These are phyloP conservation scores for Chaetomium strumarium DNA, from an alignment of 2,329 filamentous ascomycete species.

Conservation along the genomic window DNA sequence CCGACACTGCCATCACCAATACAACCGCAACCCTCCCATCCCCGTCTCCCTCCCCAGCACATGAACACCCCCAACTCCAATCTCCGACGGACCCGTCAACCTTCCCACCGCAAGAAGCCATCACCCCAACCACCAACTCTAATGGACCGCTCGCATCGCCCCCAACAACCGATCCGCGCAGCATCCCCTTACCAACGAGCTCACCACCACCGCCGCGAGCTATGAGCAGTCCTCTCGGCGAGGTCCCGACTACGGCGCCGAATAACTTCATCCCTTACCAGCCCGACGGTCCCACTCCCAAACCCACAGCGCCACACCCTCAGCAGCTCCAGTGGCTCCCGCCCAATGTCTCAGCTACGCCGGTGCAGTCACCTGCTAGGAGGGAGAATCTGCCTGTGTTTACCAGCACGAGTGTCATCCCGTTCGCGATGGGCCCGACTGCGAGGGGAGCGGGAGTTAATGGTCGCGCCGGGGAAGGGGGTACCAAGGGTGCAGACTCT, in stretches of 20 bases:
- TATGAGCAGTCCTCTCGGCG: slow-evolving; percentile 8
- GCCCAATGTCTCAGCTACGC: slow-evolving; percentile 35
- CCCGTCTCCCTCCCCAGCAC: slow-evolving; percentile 3
- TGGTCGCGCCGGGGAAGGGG: not conserved
- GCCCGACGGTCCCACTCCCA: slow-evolving; percentile 45
- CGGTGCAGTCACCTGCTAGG: slow-evolving; percentile 30
- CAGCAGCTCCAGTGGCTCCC: slow-evolving; percentile 44
- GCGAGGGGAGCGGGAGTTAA: not conserved
- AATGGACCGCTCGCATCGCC: not conserved
- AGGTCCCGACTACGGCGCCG: slow-evolving; percentile 11
- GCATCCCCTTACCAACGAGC: slow-evolving; percentile 7
- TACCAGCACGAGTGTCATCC: slow-evolving; percentile 41
- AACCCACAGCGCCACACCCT: slow-evolving; percentile 21
- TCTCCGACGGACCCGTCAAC: slow-evolving; percentile 2
- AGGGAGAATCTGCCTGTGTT: slow-evolving; percentile 35
- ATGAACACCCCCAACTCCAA: not conserved
- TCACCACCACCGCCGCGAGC: slow-evolving; percentile 6
- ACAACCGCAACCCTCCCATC: slow-evolving; percentile 1
- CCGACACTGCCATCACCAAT: not conserved
- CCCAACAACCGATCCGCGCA: slow-evolving; percentile 2
- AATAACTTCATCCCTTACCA: slow-evolving; percentile 51
- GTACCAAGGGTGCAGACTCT: not conserved
- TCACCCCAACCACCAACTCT: not conserved
- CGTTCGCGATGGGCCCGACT: slow-evolving; percentile 38
- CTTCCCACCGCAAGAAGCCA: not conserved